A percentile compares a stretch with the other conserved stretches of the same genome.
phyloP scores from a whole-genome alignment of 148 eudicot species.

The Rhododendron kiyosumense region DNA sequence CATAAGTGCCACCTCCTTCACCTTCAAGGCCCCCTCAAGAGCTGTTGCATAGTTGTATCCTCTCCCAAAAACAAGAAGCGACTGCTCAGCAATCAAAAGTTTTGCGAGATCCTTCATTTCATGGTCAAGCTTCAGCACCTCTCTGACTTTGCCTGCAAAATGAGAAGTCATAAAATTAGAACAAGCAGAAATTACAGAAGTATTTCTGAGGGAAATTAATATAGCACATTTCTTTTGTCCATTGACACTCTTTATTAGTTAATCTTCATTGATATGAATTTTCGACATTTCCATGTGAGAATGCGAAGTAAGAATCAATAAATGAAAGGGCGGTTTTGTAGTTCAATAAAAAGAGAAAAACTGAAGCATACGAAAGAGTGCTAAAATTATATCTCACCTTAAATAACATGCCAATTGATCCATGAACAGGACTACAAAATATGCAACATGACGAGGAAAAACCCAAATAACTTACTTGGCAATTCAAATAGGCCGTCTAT shows the following conservation, averaged over 20 bases:
- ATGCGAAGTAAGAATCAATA: neutral
- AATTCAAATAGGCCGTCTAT: conserved; percentile 81
- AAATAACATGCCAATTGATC: neutral
- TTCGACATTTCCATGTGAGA: neutral
- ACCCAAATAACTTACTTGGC: conserved; percentile 55
- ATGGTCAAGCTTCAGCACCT: conserved; percentile 82
- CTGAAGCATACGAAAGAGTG: neutral
- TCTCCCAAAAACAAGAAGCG: conserved; percentile 96
- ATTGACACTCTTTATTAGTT: neutral
- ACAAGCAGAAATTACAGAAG: neutral
- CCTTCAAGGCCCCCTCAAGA: conserved; percentile 95
- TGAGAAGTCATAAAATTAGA: neutral
- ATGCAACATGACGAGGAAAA: neutral
- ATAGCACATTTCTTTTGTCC: neutral
- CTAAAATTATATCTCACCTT: conserved; percentile 34
- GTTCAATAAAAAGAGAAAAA: neutral
- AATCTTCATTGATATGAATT: neutral
- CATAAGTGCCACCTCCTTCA: conserved; percentile 95
- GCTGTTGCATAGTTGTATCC: conserved; percentile 98
- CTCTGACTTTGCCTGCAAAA: conserved; percentile 69
- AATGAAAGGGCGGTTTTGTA: neutral
- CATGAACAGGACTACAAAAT: neutral
- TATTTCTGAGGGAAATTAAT: neutral
- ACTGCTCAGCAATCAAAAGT: conserved; percentile 72
- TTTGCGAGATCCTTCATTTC: conserved; percentile 94